These are phyloP conservation scores for Globisporangium nagaii DNA, from an alignment of 352 stramenopile genomes.

Conservation along the genomic window DNA sequence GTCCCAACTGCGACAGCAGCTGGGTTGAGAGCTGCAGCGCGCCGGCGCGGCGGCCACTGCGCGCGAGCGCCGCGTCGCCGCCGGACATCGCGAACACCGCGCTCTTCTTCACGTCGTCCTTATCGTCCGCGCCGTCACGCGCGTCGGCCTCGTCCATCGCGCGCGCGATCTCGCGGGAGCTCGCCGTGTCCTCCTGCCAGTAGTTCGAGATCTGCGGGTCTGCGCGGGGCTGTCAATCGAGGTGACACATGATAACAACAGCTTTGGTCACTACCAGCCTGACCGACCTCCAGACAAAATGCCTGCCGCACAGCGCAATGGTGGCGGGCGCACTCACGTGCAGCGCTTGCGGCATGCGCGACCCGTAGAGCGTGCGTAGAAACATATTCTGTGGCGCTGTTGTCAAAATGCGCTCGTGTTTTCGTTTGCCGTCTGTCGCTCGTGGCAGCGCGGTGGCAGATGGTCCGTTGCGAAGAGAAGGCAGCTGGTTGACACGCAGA, in stretches of 20 bases:
- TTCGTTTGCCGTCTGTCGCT: neutral
- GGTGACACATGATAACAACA: too few relatives aligned
- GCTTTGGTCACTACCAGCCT: too few relatives aligned
- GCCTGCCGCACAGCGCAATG: neutral
- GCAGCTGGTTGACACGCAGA: too few relatives aligned
- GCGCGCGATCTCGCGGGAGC: slow-evolving; percentile 51
- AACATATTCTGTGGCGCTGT: slow-evolving; percentile 38
- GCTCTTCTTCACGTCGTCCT: slow-evolving; percentile 47
- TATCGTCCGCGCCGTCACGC: slow-evolving; percentile 14
- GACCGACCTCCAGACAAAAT: too few relatives aligned
- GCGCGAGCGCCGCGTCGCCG: slow-evolving; percentile 7
- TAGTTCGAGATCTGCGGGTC: slow-evolving; percentile 67
- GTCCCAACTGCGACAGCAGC: slow-evolving; percentile 28
- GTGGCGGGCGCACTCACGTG: slow-evolving; percentile 36
- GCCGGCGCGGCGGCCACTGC: slow-evolving; percentile 1
- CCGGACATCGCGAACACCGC: slow-evolving; percentile 18
- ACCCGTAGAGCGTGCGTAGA: slow-evolving; percentile 70
- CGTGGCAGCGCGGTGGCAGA: too few relatives aligned
- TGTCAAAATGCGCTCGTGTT: neutral
- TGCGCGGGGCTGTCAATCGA: slow-evolving; percentile 58
- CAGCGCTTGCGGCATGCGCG: slow-evolving; percentile 70
- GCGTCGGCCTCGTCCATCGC: slow-evolving; percentile 55
- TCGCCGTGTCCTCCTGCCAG: slow-evolving; percentile 76
- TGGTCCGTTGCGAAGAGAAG: neutral
- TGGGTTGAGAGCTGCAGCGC: slow-evolving; percentile 15